Conservation (phyloP, 345 rosid genomes). For the Ceriops zippeliana region DNA sequence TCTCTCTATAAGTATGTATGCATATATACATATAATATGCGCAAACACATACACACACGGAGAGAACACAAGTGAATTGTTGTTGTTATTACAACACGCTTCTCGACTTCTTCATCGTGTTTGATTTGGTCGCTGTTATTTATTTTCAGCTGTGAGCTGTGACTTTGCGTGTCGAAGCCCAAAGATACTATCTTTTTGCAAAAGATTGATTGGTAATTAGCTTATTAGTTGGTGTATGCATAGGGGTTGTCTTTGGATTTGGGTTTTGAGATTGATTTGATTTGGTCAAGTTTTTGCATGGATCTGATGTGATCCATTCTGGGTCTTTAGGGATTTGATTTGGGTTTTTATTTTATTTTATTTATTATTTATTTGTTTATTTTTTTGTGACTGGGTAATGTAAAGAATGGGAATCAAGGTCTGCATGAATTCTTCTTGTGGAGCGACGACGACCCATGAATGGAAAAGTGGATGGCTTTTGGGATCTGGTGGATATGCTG, state of each 20-base stretch:
- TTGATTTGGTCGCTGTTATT: background rate
- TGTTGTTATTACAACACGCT: background rate
- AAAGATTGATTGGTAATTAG: no score
- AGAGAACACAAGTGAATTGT: no score
- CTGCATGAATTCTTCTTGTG: slow-evolving; percentile 75
- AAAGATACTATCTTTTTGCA: no score
- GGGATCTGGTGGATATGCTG: slow-evolving; percentile 75
- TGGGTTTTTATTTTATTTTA: background rate
- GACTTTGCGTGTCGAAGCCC: no score
- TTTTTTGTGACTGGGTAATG: background rate
- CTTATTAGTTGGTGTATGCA: no score
- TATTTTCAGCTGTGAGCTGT: no score
- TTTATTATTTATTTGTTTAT: slow-evolving; percentile 4
- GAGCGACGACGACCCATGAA: slow-evolving; percentile 43
- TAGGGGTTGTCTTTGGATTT: no score
- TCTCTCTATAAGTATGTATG: slow-evolving; percentile 13
- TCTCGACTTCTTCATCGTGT: background rate
- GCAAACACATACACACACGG: no score
- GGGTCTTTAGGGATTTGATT: slow-evolving; percentile 4
- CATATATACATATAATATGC: background rate
- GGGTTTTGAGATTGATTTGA: background rate
- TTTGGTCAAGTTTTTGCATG: slow-evolving; percentile 13
- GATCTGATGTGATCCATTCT: background rate
- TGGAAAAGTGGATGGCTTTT: slow-evolving; percentile 89
- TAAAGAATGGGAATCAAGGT: slow-evolving; percentile 57